phyloP scores from a whole-genome alignment of 495 filamentous ascomycete genomes.

The Penicillium samsonianum region DNA sequence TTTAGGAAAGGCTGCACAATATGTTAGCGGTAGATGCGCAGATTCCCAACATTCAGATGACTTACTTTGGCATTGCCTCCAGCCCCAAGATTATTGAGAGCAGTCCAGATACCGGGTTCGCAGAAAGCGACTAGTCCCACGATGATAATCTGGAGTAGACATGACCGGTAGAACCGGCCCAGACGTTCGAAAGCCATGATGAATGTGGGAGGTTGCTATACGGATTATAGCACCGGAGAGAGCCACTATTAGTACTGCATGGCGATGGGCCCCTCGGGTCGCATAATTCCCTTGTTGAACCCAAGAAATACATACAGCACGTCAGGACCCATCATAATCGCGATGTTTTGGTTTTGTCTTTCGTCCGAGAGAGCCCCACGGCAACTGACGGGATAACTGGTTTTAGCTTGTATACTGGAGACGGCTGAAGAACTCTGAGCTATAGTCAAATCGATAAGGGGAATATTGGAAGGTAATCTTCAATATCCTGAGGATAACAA shows the following conservation, averaged over 20 bases:
- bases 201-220: neutral
- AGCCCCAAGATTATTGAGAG: conserved; percentile 57
- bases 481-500: neutral
- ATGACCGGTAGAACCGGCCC: conserved; percentile 50
- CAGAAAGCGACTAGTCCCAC: conserved; percentile 58
- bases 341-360: conserved; percentile 14
- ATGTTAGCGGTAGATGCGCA: conserved; percentile 3
- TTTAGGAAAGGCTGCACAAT: conserved; percentile 47
- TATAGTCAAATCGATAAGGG: neutral
- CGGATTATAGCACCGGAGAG: neutral
- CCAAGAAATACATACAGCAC: conserved; percentile 13
- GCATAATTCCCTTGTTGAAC: conserved; percentile 1
- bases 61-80: conserved; percentile 52
- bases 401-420: neutral
- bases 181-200: conserved; percentile 16
- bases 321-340: conserved; percentile 19
- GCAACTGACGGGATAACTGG: neutral
- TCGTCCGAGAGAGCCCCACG: neutral
- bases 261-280: neutral
- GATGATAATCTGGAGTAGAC: conserved; percentile 56
- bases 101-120: conserved; percentile 62
- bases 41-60: neutral
- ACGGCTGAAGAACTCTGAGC: neutral
- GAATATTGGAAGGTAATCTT: neutral
- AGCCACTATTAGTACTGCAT: neutral